Conservation (phyloP, 495 filamentous ascomycete genomes). For the Extremus antarcticus region DNA sequence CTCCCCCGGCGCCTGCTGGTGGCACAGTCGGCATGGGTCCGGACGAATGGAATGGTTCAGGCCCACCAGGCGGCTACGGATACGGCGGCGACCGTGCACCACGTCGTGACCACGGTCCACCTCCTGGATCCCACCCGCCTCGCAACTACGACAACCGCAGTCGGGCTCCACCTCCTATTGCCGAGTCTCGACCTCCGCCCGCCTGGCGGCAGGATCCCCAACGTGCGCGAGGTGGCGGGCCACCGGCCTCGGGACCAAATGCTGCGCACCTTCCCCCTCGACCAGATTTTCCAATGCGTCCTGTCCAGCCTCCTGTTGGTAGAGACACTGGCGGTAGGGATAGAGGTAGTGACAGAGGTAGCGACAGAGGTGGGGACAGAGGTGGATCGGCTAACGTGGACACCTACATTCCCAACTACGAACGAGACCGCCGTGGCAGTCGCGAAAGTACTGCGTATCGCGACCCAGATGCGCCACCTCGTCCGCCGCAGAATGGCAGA, state of each 20-base stretch:
- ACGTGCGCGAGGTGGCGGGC: background rate
- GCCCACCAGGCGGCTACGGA: constrained; percentile 16
- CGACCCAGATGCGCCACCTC: constrained; percentile 1
- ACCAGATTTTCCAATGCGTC: constrained; percentile 4
- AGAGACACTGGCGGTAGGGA: background rate
- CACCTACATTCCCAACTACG: constrained; percentile 27
- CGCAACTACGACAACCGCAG: constrained; percentile 25
- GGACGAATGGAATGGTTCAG: constrained; percentile 44
- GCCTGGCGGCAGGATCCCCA: constrained; percentile 9
- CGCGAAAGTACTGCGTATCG: constrained; percentile 3
- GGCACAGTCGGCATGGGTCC: constrained; percentile 72
- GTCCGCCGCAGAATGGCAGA: background rate
- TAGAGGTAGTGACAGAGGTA: too few relatives aligned
- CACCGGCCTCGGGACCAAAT: background rate
- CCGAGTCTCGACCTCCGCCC: constrained; percentile 2
- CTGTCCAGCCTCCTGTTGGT: constrained; percentile 11
- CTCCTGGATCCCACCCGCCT: constrained; percentile 3
- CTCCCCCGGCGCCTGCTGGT: constrained; percentile 83
- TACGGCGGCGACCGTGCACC: constrained; percentile 8
- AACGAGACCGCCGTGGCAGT: constrained; percentile 1
- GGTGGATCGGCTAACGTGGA: constrained; percentile 14
- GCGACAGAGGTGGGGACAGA: too few relatives aligned
- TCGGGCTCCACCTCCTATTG: constrained; percentile 19
- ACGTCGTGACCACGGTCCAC: constrained; percentile 12
- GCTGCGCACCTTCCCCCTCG: constrained; percentile 3